Percentiles rank a stretch among this genome's conserved stretches.
Conservation (phyloP, 73 alveolate species). For the Tetrahymena malaccensis region DNA sequence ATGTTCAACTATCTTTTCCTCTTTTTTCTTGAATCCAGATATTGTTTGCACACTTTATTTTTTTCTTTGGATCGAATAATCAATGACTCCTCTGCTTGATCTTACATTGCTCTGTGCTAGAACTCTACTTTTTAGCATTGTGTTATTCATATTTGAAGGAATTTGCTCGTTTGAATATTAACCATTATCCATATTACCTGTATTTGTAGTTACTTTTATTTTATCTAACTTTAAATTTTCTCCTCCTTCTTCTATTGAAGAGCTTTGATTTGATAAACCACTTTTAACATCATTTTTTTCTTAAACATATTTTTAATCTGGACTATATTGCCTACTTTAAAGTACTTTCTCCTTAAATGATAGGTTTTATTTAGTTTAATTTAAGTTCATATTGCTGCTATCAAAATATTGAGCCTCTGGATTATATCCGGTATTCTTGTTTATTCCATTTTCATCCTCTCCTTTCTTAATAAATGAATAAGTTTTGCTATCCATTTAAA, state of each 20-base stretch:
- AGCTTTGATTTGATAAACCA: not conserved
- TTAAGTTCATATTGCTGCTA: not conserved
- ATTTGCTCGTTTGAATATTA: not conserved
- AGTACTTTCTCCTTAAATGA: not conserved
- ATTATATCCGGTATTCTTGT: not conserved
- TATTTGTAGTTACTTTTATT: not conserved
- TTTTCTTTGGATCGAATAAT: not conserved
- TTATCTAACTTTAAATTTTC: not conserved
- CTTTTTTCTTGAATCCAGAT: not conserved
- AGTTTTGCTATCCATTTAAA: not conserved
- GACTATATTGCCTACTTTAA: not conserved
- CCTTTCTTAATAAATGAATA: not conserved
- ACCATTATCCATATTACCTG: not conserved
- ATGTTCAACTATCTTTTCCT: not conserved
- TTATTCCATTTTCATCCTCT: not conserved
- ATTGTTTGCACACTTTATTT: not conserved
- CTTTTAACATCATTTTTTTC: not conserved
- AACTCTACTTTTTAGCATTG: not conserved
- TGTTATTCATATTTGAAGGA: not conserved
- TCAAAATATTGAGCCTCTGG: not conserved
- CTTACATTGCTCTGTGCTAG: not conserved
- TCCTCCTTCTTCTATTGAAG: not conserved
- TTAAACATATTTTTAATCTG: not conserved
- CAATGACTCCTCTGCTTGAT: not conserved
- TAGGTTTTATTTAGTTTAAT: not conserved